Evolutionary conservation across 176 grass and related monocot genomes (phyloP), one percentile per base, ranked within the genome.

Genomic region (Zea luxurians): DNA sequence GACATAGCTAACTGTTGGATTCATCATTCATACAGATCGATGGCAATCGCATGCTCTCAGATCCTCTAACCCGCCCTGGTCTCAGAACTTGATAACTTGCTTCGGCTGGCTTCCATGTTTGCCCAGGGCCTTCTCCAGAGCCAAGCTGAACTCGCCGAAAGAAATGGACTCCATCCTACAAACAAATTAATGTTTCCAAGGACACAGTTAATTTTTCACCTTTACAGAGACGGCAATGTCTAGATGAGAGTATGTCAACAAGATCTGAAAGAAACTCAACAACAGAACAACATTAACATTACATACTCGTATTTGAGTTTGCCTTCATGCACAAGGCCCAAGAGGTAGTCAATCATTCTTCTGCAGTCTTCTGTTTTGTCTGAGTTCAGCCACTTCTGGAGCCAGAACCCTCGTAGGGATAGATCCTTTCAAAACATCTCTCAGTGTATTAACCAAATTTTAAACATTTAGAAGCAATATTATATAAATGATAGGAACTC

Each of bases 261-360:
- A 34, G 20, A 61, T 38, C 16, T 70, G 9, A 54, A 10, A 61
- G 58, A 18, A 61, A 61, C 7, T 2, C 20, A 4, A 27, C 8
- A 69, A 35, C 10, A 62, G 4, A 62, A 37, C 13, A 0, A 3
- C 5, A 37, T 58, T 2, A 75, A 7, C 2, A 37, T 13, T 0
- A 75, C 73, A n/a, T 93, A 93, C 93, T 89, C 88, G 6, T 97
- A 97, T 87, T 91, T 91, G 13, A 91, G 86, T 82, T 89, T 80
- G 61, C 91, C 93, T 70, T 64, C 74, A 4, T 82, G 86, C 77
- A 93, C 88, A 52, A 93, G 81, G 81, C 40, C 61, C 72, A 91
- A 77, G 15, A 97, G 75, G 71, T 89, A 86, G 66, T 93, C 91
- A 71, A 93, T 86, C 88, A 84, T 85, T 58, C 43, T 61, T 84